Evolutionary conservation across 1,139 yeast species (phyloP).

Genomic region (Blastobotrys buckinghamii): DNA sequence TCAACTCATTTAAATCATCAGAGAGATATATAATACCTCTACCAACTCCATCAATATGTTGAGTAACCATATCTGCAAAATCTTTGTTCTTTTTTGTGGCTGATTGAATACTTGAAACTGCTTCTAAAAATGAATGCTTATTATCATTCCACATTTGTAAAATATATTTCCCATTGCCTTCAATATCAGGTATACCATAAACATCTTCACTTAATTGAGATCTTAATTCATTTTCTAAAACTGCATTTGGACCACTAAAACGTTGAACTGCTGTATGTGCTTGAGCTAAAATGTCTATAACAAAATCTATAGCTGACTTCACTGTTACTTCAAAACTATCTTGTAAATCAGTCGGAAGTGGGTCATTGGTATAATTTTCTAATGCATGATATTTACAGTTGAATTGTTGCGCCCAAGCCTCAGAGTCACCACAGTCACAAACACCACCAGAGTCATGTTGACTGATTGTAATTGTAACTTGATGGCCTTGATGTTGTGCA

Average conservation of each 20-base stretch:
- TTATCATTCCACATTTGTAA: slow-evolving; percentile 74
- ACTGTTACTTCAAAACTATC: slow-evolving; percentile 38
- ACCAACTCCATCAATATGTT: slow-evolving; percentile 57
- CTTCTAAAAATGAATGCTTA: slow-evolving; percentile 67
- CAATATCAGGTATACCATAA: slow-evolving; percentile 43
- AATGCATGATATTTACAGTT: slow-evolving; percentile 43
- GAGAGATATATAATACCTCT: slow-evolving; percentile 64
- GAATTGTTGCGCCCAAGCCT: slow-evolving; percentile 60
- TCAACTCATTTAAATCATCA: slow-evolving; percentile 43
- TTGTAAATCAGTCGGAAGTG: slow-evolving; percentile 29
- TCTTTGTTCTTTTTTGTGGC: slow-evolving; percentile 62
- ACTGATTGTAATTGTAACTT: slow-evolving; percentile 65
- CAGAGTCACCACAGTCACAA: slow-evolving; percentile 91
- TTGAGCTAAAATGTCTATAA: slow-evolving; percentile 61
- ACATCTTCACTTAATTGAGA: slow-evolving; percentile 34
- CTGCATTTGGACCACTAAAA: slow-evolving; percentile 23
- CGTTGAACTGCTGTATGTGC: slow-evolving; percentile 38
- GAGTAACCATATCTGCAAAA: slow-evolving; percentile 71
- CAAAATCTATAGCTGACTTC: slow-evolving; percentile 58
- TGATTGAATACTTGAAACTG: slow-evolving; percentile 55
- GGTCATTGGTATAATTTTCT: slow-evolving; percentile 18
- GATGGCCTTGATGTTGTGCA: slow-evolving; percentile 68
- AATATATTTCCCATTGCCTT: slow-evolving; percentile 43
- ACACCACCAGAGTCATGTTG: slow-evolving; percentile 86
- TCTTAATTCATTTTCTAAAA: slow-evolving; percentile 25